These are phyloP conservation scores for Lithocarpus polystachyus DNA, from an alignment of 306 rosid genomes.

Conservation along the genomic window DNA sequence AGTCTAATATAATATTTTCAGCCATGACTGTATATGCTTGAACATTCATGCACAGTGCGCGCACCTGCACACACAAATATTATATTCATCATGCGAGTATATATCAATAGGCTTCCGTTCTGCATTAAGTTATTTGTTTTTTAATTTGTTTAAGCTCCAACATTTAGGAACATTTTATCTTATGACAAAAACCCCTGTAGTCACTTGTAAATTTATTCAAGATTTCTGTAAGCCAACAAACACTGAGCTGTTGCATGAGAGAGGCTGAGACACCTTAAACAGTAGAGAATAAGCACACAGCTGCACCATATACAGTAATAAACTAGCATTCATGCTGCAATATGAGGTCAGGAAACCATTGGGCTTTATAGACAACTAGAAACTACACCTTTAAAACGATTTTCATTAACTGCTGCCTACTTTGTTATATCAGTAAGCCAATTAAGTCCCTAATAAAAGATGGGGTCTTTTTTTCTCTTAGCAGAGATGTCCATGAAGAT, in stretches of 20 bases:
- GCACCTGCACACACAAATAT: not conserved
- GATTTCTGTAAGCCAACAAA: not conserved
- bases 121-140: not conserved
- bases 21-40: not conserved
- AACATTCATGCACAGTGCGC: not conserved
- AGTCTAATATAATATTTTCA: not conserved
- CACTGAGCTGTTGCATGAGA: not conserved
- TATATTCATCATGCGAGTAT: too few relatives aligned
- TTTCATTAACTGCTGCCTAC: not conserved
- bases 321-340: not conserved
- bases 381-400: not conserved
- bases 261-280: not conserved
- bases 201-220: not conserved
- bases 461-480: not conserved
- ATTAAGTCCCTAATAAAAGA: not conserved
- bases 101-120: too few relatives aligned
- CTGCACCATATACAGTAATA: not conserved
- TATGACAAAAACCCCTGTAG: not conserved
- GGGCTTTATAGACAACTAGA: not conserved
- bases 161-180: not conserved
- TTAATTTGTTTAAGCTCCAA: not conserved
- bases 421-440: not conserved
- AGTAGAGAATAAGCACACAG: not conserved
- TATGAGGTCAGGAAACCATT: not conserved
- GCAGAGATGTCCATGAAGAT: slow-evolving; percentile 57